Evolutionary conservation across 345 rosid species (phyloP), one percentile per base, ranked within the genome.

Genomic region (Salix udensis): DNA sequence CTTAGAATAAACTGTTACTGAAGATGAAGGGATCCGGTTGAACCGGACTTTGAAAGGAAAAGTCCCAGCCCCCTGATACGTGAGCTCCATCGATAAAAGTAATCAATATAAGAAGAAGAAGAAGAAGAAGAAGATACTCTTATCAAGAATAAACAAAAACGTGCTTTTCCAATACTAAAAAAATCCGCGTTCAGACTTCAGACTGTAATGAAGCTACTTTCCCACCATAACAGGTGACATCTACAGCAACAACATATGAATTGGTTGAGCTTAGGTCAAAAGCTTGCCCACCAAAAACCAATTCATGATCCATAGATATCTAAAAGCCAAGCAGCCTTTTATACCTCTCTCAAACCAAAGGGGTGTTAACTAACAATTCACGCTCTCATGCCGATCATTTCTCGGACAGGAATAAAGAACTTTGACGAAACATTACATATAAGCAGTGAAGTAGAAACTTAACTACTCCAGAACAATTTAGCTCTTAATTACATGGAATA

Each of bases 181-280:
- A 78, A 67, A 14, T 46, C 65, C 34, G 36, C 18, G 79, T 80
- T 86, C 86, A 82, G 46, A 61, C 14, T 80, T 86, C 86, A 82
- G 46, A 61, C 14, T 7, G 61, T 23, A 55, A 55, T 55, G 61
- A 55, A 55, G 15, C 62, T 58, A 3, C 62, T 23, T 23, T 58
- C 62, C 28, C 26, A 58, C 62, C 62, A n/a, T 58, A 23, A 58
- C 58, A 52, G n/a, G 7, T 18, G 19, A 52, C 7, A 52, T 52
- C 58, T 52, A 19, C 2, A 52, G 23, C 23, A 52, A 52, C 23
- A 19, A 19, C 23, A 19, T 18, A 18, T 18, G 58, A 19, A 19
- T 52, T 18, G 8, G 19, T 18, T 52, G 58, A 52, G 58, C 58
- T 52, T 19, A 6, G 10, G 58, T 52, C 58, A 19, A 16, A 52